Conservation (phyloP, 805 yeast species). For the Hanseniaspora vineae region DNA sequence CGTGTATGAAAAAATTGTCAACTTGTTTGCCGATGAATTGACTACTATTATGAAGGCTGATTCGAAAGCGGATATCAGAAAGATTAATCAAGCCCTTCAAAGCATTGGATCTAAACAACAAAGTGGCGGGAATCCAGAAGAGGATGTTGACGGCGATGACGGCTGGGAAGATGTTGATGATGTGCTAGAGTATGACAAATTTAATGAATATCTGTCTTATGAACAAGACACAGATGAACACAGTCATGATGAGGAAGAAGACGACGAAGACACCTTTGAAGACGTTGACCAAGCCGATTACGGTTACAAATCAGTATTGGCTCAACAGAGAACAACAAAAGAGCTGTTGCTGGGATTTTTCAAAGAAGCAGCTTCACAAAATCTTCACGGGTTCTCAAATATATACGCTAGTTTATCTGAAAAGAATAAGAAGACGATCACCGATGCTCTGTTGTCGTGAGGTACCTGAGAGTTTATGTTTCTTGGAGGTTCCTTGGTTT, state of each 20-base stretch:
- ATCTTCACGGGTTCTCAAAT: constrained; percentile 37
- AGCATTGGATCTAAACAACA: neutral
- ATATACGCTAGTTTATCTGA: constrained; percentile 38
- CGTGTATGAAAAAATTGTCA: constrained; percentile 59
- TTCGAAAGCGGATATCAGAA: neutral
- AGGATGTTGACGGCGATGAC: constrained; percentile 4
- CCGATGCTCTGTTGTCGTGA: constrained; percentile 36
- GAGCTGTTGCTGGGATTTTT: constrained; percentile 38
- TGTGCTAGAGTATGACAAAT: constrained; percentile 4
- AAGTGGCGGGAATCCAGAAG: constrained; percentile 1
- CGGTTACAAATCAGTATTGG: constrained; percentile 8
- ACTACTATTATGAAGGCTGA: constrained; percentile 33
- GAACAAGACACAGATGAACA: constrained; percentile 24
- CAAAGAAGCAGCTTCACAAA: constrained; percentile 38
- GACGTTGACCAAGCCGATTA: constrained; percentile 19
- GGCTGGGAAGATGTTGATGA: constrained; percentile 14
- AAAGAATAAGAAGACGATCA: constrained; percentile 38
- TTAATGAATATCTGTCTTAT: constrained; percentile 14
- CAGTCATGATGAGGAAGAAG: constrained; percentile 24
- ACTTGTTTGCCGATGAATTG: constrained; percentile 57
- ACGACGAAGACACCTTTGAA: constrained; percentile 25
- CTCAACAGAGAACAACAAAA: constrained; percentile 9
- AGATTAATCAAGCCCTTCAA: neutral
- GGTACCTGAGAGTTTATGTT: too few relatives aligned
- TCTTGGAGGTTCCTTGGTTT: too few relatives aligned